A percentile compares a stretch with the other conserved stretches of the same genome.
Evolutionary conservation across 2,329 filamentous ascomycete species (phyloP).

Genomic region (Pseudopyricularia cyperi): DNA sequence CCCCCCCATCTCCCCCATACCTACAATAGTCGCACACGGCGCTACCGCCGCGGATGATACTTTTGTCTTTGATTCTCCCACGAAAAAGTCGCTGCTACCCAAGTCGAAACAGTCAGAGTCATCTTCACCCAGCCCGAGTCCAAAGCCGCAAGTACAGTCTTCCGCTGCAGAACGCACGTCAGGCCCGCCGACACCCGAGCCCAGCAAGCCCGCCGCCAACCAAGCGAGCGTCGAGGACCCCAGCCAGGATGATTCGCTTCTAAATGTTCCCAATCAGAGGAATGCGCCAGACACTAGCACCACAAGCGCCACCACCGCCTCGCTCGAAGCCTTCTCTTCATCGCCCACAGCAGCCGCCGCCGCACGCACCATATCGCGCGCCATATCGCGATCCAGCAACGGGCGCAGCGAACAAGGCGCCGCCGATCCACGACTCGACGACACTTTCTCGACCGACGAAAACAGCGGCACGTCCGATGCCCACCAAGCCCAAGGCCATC

Average conservation of each 20-base stretch:
- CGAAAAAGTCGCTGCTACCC: conserved; percentile 14
- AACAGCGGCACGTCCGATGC: neutral
- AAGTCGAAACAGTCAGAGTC: conserved; percentile 6
- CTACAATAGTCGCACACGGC: conserved; percentile 29
- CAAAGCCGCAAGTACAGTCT: conserved; percentile 3
- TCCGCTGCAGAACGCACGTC: conserved; percentile 3
- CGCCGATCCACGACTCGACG: neutral
- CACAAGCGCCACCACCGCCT: conserved; percentile 26
- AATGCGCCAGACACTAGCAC: conserved; percentile 2
- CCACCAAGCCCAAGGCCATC: neutral
- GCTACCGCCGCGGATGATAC: conserved; percentile 35
- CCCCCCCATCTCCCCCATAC: conserved; percentile 42
- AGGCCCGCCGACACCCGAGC: neutral
- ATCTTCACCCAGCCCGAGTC: neutral
- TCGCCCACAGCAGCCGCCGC: conserved; percentile 43
- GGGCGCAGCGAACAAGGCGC: conserved; percentile 8
- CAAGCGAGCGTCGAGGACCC: conserved; percentile 1
- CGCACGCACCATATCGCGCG: conserved; percentile 38
- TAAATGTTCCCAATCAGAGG: neutral
- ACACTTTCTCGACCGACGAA: neutral
- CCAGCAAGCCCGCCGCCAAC: conserved; percentile 1
- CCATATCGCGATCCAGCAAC: conserved; percentile 29
- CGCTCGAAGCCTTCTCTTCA: conserved; percentile 39
- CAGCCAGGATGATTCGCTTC: neutral
- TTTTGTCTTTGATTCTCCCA: conserved; percentile 40